A percentile compares a stretch with the other conserved stretches of the same genome.
Evolutionary conservation across 768 basidiomycete genomes (phyloP).

Genomic region (Termitomyces sp.): DNA sequence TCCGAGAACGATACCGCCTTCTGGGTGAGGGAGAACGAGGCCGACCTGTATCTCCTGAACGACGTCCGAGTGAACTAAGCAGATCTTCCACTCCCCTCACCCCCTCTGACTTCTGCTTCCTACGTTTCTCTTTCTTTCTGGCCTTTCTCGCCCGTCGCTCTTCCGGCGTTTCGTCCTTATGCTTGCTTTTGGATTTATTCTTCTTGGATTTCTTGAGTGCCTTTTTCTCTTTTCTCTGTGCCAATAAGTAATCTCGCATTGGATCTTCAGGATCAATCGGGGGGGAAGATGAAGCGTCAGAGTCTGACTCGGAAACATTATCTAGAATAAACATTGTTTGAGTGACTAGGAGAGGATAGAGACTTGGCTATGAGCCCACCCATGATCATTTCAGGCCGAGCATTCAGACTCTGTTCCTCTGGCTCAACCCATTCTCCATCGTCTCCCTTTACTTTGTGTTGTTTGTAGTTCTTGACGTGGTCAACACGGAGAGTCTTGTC

Average conservation of each 20-base stretch:
- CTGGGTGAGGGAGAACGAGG: slow-evolving; percentile 16
- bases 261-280: slow-evolving; percentile 95
- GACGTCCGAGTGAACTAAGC: slow-evolving; percentile 42
- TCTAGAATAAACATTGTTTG: slow-evolving; percentile 26
- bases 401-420: slow-evolving; percentile 85
- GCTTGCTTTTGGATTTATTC: slow-evolving; percentile 57
- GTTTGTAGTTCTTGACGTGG: slow-evolving; percentile 89
- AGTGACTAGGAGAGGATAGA: background rate
- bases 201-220: slow-evolving; percentile 60
- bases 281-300: slow-evolving; percentile 56
- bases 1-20: slow-evolving; percentile 11
- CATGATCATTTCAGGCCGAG: slow-evolving; percentile 65
- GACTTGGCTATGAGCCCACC: slow-evolving; percentile 33
- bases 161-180: slow-evolving; percentile 72
- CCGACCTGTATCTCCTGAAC: slow-evolving; percentile 14
- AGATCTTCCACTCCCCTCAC: slow-evolving; percentile 65
- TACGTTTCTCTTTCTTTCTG: slow-evolving; percentile 61
- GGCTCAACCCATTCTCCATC: slow-evolving; percentile 85
- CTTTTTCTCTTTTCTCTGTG: slow-evolving; percentile 68
- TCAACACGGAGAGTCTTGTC: slow-evolving; percentile 88
- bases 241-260: slow-evolving; percentile 89
- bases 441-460: slow-evolving; percentile 66
- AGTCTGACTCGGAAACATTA: slow-evolving; percentile 52
- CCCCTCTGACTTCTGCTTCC: slow-evolving; percentile 56
- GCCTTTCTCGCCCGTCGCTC: slow-evolving; percentile 74